phyloP scores from a whole-genome alignment of 495 filamentous ascomycete genomes.

The Talaromyces stipitatus region DNA sequence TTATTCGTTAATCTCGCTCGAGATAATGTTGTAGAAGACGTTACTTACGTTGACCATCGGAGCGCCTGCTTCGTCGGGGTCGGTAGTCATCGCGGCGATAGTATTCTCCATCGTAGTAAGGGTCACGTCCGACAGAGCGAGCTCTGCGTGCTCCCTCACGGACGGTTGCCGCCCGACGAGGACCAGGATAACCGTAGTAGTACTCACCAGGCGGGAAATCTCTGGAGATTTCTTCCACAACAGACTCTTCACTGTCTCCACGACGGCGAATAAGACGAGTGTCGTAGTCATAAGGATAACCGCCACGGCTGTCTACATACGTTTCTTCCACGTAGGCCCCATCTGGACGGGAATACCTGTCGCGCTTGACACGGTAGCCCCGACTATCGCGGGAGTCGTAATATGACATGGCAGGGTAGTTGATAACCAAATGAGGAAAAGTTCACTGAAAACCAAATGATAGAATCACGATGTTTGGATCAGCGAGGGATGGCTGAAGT shows the following conservation, averaged over 20 bases:
- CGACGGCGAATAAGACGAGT: conserved; percentile 46
- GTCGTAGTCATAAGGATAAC: conserved; percentile 9
- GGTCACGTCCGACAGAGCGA: conserved; percentile 37
- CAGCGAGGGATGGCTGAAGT: conserved; percentile 5
- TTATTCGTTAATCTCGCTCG: not conserved
- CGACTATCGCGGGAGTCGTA: conserved; percentile 25
- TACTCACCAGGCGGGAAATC: conserved; percentile 55
- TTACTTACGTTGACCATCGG: conserved; percentile 42
- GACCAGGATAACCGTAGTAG: conserved; percentile 42
- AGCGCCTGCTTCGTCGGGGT: conserved; percentile 41
- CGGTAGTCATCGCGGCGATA: conserved; percentile 46
- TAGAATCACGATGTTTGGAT: conserved; percentile 6
- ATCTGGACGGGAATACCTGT: conserved; percentile 24
- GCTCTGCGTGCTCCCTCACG: conserved; percentile 29
- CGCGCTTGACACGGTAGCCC: conserved; percentile 21
- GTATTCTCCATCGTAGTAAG: conserved; percentile 48
- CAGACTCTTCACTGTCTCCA: conserved; percentile 51
- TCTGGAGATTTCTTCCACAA: conserved; percentile 59
- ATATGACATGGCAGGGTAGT: conserved; percentile 26
- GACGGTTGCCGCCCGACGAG: conserved; percentile 23
- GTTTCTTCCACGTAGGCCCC: conserved; percentile 22
- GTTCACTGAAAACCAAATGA: conserved; percentile 7
- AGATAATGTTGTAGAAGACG: not conserved
- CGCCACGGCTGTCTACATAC: conserved; percentile 20
- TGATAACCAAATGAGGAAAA: conserved; percentile 5